A percentile compares a stretch with the other conserved stretches of the same genome.
These are phyloP conservation scores for Lycium barbarum DNA, from an alignment of 257 asterid genomes.

Conservation along the genomic window DNA sequence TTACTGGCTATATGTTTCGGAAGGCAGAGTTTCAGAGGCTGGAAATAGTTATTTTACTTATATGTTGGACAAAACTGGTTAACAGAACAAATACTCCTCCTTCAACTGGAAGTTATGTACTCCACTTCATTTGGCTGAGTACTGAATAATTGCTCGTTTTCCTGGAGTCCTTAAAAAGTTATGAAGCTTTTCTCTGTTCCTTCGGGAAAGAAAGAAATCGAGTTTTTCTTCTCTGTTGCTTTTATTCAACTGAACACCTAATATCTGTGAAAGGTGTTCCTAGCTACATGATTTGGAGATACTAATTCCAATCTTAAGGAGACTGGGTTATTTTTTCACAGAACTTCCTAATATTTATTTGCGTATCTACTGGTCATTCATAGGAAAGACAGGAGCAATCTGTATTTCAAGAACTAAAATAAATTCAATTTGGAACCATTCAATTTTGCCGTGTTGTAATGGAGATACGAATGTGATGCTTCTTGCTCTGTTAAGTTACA, in stretches of 20 bases:
- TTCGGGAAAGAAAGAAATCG: background rate
- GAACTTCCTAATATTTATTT: background rate
- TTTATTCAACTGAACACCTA: background rate
- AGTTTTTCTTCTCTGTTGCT: background rate
- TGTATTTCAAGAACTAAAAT: background rate
- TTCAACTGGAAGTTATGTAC: constrained; percentile 1
- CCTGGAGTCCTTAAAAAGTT: background rate
- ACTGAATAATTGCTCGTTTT: background rate
- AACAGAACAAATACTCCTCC: background rate
- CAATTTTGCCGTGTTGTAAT: background rate
- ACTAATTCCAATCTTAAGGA: background rate
- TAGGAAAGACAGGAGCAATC: constrained; percentile 6
- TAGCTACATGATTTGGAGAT: background rate
- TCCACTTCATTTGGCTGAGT: constrained; percentile 4
- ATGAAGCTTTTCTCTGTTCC: background rate
- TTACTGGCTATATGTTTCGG: background rate
- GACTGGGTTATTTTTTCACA: background rate
- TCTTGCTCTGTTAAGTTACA: background rate
- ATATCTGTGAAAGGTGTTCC: constrained; percentile 6
- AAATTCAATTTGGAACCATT: background rate
- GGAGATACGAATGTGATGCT: background rate
- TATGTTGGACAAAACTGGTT: background rate
- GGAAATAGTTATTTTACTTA: background rate
- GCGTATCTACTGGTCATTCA: background rate
- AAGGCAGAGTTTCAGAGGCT: background rate